phyloP scores from a whole-genome alignment of 2,329 filamentous ascomycete species.

The Aquanectria penicillioides region DNA sequence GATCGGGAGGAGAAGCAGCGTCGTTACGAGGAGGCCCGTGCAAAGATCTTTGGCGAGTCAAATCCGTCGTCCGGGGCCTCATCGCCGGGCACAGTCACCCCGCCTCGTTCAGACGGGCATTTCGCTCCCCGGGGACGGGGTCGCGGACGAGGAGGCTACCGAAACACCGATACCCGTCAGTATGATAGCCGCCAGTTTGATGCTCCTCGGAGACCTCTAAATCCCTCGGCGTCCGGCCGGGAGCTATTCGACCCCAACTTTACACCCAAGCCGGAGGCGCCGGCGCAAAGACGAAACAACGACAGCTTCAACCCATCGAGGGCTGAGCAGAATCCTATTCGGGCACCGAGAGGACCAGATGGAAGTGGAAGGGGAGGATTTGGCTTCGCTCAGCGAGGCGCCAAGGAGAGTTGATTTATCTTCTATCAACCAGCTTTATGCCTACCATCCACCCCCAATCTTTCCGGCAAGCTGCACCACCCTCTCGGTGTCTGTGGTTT shows the following conservation, averaged over 20 bases:
- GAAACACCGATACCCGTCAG: constrained; percentile 44
- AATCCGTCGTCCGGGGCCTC: constrained; percentile 66
- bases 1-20: constrained; percentile 91
- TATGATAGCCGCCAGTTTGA: constrained; percentile 45
- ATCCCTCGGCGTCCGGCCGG: constrained; percentile 50
- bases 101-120: constrained; percentile 57
- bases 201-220: constrained; percentile 35
- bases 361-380: constrained; percentile 80
- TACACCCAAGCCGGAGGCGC: constrained; percentile 69
- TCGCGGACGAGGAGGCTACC: constrained; percentile 53
- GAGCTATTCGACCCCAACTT: constrained; percentile 85
- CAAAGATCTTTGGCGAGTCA: constrained; percentile 82
- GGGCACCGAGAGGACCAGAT: constrained; percentile 82
- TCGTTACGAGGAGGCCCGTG: constrained; percentile 87
- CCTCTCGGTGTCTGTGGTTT: constrained; percentile 75
- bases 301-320: constrained; percentile 51
- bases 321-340: constrained; percentile 70
- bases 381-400: constrained; percentile 75
- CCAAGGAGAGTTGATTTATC: constrained; percentile 47
- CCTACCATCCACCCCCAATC: constrained; percentile 92
- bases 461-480: constrained; percentile 91
- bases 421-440: constrained; percentile 39
- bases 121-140: constrained; percentile 56
- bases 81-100: constrained; percentile 69
- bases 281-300: constrained; percentile 54